A percentile compares a stretch with the other conserved stretches of the same genome.
Conservation (phyloP, 352 stramenopile genomes). For the Peronospora tabacina region DNA sequence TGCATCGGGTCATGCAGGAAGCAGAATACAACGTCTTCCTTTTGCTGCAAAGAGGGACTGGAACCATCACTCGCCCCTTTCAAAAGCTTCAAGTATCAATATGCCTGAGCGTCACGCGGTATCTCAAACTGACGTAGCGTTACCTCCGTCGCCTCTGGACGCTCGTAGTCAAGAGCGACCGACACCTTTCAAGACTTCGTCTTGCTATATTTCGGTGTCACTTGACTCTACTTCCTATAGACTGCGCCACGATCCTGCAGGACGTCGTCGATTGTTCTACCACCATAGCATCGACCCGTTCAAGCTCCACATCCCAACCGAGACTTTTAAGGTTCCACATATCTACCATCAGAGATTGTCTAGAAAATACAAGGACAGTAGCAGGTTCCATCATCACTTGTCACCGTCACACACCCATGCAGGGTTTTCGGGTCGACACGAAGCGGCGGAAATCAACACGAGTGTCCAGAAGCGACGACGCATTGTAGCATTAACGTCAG, state of each 20-base stretch:
- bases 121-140: neutral
- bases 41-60: neutral
- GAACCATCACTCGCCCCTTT: neutral
- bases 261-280: conserved; percentile 14
- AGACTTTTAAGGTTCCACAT: neutral
- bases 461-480: conserved; percentile 14
- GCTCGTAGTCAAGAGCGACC: conserved; percentile 1
- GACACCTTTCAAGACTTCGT: conserved; percentile 2
- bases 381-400: conserved; percentile 4
- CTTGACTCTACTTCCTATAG: neutral
- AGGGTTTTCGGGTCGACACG: conserved; percentile 7
- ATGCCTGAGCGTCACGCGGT: conserved; percentile 5
- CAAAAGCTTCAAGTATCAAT: neutral
- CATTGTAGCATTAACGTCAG: neutral
- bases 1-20: neutral
- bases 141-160: neutral
- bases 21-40: neutral
- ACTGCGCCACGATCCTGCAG: neutral
- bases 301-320: conserved; percentile 11
- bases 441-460: neutral
- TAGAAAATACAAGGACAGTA: conserved; percentile 6
- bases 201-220: neutral
- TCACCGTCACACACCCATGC: neutral
- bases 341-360: conserved; percentile 1
- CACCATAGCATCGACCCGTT: conserved; percentile 8